A percentile compares a stretch with the other conserved stretches of the same genome.
Evolutionary conservation across 352 stramenopile genomes (phyloP).

Genomic region (Aphanomyces stellatus): DNA sequence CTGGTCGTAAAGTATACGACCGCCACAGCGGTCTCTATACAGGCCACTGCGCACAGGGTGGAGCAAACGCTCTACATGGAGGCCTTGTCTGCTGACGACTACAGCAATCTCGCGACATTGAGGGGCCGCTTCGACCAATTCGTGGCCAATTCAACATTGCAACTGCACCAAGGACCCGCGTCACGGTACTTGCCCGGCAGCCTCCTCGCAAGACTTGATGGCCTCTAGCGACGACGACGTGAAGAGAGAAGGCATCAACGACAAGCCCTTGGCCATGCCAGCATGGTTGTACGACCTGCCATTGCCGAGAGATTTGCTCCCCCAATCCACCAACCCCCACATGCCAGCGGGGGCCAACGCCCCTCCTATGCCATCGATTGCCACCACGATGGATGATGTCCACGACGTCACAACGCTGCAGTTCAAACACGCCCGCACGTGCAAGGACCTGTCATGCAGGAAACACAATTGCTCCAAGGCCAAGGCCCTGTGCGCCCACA

Average conservation of each 20-base stretch:
- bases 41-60: conserved; percentile 69
- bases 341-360: no score
- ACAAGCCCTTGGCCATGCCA: conserved; percentile 75
- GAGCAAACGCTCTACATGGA: conserved; percentile 86
- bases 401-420: conserved; percentile 67
- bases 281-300: no score
- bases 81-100: conserved; percentile 69
- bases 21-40: conserved; percentile 77
- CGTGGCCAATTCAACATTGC: conserved; percentile 63
- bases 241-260: conserved; percentile 73
- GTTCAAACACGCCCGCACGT: no score
- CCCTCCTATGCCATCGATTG: no score
- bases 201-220: conserved; percentile 60
- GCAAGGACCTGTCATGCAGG: no score
- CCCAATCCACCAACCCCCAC: no score
- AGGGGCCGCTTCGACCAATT: conserved; percentile 73
- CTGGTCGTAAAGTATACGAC: conserved; percentile 80
- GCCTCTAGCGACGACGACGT: conserved; percentile 77
- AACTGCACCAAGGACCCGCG: conserved; percentile 51
- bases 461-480: no score
- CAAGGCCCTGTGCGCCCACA: no score
- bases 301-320: no score
- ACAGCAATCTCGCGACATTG: conserved; percentile 81
- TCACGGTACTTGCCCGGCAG: conserved; percentile 21
- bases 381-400: no score